Percentiles rank a stretch among this genome's conserved stretches.
phyloP scores from a whole-genome alignment of 495 filamentous ascomycete genomes.

The Annulohypoxylon nitens region DNA sequence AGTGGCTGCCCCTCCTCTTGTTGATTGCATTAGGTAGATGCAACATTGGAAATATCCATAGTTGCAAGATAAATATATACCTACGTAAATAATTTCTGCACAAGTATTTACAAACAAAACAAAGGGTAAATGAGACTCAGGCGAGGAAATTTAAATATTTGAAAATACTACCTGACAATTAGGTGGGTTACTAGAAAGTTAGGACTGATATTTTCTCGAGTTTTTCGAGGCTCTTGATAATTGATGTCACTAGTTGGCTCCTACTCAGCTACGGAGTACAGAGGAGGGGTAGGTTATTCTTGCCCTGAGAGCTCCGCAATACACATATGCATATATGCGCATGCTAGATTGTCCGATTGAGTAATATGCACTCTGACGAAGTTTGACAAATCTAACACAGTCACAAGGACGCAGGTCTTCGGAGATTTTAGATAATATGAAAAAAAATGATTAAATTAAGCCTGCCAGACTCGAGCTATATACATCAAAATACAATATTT shows the following conservation, averaged over 20 bases:
- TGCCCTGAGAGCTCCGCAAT: constrained; percentile 23
- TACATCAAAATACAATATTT: background rate
- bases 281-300: constrained; percentile 4
- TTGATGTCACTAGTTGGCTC: background rate
- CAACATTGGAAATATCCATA: too few species aligned
- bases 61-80: too few species aligned
- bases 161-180: too few species aligned
- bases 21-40: background rate
- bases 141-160: too few species aligned
- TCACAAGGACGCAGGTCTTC: background rate
- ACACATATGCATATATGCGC: background rate
- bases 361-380: background rate
- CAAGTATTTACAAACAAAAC: too few species aligned
- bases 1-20: background rate
- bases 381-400: background rate
- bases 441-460: too few species aligned
- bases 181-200: background rate
- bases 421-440: background rate
- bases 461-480: background rate
- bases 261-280: background rate
- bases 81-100: too few species aligned
- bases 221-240: constrained; percentile 1
- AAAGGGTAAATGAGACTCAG: too few species aligned
- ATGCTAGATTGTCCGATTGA: background rate
- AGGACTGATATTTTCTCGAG: background rate